phyloP scores from a whole-genome alignment of 1,284 basidiomycete species.

The Ustilago hordei region DNA sequence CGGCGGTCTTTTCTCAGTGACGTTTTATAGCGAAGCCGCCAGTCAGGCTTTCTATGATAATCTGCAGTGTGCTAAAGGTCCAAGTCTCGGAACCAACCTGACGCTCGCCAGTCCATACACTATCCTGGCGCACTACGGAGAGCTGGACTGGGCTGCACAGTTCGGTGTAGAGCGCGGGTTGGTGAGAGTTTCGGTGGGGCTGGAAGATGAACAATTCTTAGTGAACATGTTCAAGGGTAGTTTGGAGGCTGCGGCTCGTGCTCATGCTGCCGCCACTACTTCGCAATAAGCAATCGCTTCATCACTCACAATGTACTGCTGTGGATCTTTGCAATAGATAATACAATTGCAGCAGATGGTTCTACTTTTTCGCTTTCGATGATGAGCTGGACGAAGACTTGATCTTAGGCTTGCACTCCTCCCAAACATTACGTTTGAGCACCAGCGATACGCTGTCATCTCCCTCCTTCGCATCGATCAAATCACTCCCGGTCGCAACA shows the following conservation, averaged over 20 bases:
- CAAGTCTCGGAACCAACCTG: conserved; percentile 94
- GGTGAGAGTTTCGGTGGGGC: conserved; percentile 88
- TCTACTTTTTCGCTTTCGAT: conserved; percentile 21
- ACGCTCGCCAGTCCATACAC: conserved; percentile 93
- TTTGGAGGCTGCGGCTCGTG: conserved; percentile 75
- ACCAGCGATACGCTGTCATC: conserved; percentile 37
- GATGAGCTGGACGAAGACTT: conserved; percentile 13
- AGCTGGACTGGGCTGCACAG: conserved; percentile 89
- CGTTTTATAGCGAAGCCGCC: conserved; percentile 79
- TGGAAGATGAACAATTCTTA: conserved; percentile 81
- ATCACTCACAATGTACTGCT: background rate
- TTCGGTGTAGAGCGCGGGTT: conserved; percentile 88
- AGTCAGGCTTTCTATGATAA: conserved; percentile 88
- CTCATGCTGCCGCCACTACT: conserved; percentile 17
- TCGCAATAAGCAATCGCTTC: too few species aligned
- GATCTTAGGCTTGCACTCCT: conserved; percentile 60
- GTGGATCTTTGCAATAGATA: background rate
- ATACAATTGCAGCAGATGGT: background rate
- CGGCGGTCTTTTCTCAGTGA: conserved; percentile 91
- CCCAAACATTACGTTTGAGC: conserved; percentile 38
- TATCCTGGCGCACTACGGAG: conserved; percentile 89
- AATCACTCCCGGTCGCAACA: conserved; percentile 60
- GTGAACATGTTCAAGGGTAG: conserved; percentile 77
- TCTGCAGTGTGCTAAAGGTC: conserved; percentile 87
- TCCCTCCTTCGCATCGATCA: conserved; percentile 34